These are phyloP conservation scores for Suillus decipiens DNA, from an alignment of 768 basidiomycete species.

Conservation along the genomic window DNA sequence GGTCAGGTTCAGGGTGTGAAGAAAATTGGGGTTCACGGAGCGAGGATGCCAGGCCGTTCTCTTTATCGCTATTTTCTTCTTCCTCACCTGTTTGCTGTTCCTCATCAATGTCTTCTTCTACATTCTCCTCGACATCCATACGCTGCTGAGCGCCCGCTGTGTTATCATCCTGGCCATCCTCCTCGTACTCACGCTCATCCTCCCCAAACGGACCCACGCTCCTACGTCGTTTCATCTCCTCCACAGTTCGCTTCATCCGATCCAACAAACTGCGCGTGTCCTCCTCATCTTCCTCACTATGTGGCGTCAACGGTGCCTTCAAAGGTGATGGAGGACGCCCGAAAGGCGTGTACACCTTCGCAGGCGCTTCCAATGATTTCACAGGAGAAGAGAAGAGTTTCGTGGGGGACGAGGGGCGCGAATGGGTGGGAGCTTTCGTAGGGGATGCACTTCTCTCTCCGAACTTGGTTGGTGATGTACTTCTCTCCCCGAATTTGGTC, in stretches of 20 bases:
- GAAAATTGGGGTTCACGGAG: not conserved
- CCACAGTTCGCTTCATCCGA: slow-evolving; percentile 39
- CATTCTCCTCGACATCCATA: slow-evolving; percentile 41
- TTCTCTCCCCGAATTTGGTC: not conserved
- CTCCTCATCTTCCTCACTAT: slow-evolving; percentile 30
- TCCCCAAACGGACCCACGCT: slow-evolving; percentile 23
- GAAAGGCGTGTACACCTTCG: not conserved
- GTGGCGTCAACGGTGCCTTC: slow-evolving; percentile 12
- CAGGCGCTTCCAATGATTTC: not conserved
- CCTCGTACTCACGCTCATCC: slow-evolving; percentile 28
- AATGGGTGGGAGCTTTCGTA: slow-evolving; percentile 3
- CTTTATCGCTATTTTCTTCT: slow-evolving; percentile 16
- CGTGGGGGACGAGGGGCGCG: slow-evolving; percentile 4
- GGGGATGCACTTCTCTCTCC: slow-evolving; percentile 11
- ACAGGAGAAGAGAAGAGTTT: slow-evolving; percentile 11
- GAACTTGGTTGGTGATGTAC: not conserved
- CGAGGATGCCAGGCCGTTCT: slow-evolving; percentile 11
- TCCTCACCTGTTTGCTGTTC: slow-evolving; percentile 1
- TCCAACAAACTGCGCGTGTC: slow-evolving; percentile 38
- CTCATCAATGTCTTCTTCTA: slow-evolving; percentile 17
- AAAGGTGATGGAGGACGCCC: slow-evolving; percentile 2
- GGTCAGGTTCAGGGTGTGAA: not conserved
- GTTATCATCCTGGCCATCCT: slow-evolving; percentile 47
- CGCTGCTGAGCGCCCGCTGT: slow-evolving; percentile 29
- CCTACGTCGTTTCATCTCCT: slow-evolving; percentile 35